phyloP scores from a whole-genome alignment of 148 eudicot species.

The Agrostemma githago region DNA sequence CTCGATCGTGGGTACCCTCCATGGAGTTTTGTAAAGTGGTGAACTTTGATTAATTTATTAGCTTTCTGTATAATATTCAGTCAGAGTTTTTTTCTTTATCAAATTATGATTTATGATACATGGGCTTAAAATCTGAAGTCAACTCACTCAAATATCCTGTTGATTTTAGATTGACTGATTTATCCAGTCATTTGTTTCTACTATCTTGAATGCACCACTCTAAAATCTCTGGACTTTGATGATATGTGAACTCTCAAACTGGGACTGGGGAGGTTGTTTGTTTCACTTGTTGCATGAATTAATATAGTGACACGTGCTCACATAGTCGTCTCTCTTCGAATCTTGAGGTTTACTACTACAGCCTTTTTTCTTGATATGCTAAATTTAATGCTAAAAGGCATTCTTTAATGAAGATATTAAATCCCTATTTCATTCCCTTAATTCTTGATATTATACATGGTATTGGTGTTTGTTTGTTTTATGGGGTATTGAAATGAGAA shows the following conservation, averaged over 20 bases:
- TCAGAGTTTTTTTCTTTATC: neutral
- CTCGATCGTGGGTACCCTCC: neutral
- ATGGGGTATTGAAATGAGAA: neutral
- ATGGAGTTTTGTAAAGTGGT: constrained; percentile 5
- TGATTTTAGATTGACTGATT: constrained; percentile 12
- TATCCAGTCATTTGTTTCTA: neutral
- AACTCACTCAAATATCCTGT: constrained; percentile 10
- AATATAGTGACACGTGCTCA: neutral
- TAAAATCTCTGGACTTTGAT: neutral
- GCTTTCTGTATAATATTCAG: neutral
- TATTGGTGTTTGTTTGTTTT: too few relatives aligned
- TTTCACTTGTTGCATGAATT: neutral
- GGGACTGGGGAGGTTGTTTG: neutral
- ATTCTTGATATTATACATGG: too few relatives aligned
- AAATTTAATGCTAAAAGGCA: too few relatives aligned
- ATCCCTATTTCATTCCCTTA: too few relatives aligned
- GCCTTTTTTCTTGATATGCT: too few relatives aligned
- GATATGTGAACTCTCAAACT: neutral
- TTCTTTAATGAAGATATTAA: too few relatives aligned
- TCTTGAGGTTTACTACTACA: too few relatives aligned
- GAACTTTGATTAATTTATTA: constrained; percentile 2
- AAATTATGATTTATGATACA: neutral
- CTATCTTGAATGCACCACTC: neutral
- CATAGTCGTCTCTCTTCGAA: too few relatives aligned
- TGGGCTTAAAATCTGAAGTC: neutral